Evolutionary conservation across 441 rosid species (phyloP).

Genomic region (Theobroma grandiflorum): DNA sequence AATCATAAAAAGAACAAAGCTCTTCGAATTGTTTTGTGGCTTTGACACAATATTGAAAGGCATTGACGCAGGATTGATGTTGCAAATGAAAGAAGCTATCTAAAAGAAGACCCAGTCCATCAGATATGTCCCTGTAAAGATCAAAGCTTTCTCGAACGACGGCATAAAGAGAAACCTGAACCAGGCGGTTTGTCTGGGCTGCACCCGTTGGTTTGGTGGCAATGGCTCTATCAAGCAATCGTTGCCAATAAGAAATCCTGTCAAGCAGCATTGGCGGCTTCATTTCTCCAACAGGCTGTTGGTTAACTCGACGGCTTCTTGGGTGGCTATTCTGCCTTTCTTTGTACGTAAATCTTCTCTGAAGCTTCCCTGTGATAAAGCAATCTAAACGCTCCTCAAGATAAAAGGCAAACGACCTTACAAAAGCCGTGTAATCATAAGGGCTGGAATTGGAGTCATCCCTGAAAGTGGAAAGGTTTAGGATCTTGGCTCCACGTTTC

Average conservation of each 20-base stretch:
- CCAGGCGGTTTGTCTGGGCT: constrained; percentile 60
- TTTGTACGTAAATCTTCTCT: constrained; percentile 47
- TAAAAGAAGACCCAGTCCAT: constrained; percentile 64
- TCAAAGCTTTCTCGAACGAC: constrained; percentile 81
- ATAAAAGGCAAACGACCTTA: constrained; percentile 67
- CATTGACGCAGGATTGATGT: constrained; percentile 66
- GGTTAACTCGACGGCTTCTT: constrained; percentile 28
- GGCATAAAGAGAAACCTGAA: constrained; percentile 56
- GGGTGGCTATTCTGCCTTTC: constrained; percentile 32
- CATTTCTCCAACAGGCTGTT: constrained; percentile 57
- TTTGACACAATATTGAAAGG: constrained; percentile 70
- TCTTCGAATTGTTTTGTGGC: constrained; percentile 76
- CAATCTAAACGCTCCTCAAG: constrained; percentile 85
- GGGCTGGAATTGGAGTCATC: constrained; percentile 77
- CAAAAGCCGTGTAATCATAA: constrained; percentile 76
- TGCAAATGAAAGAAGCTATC: constrained; percentile 84
- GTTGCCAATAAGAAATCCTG: constrained; percentile 73
- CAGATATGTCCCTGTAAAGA: constrained; percentile 74
- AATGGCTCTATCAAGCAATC: constrained; percentile 75
- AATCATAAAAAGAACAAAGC: constrained; percentile 60
- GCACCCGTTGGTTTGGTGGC: constrained; percentile 71
- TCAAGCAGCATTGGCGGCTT: constrained; percentile 71
- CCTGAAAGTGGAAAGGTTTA: constrained; percentile 68
- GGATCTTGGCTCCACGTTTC: constrained; percentile 68
- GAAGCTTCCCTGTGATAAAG: constrained; percentile 73